These are phyloP conservation scores for Teratosphaeria zuluensis DNA, from an alignment of 2,329 filamentous ascomycete genomes.

Conservation along the genomic window DNA sequence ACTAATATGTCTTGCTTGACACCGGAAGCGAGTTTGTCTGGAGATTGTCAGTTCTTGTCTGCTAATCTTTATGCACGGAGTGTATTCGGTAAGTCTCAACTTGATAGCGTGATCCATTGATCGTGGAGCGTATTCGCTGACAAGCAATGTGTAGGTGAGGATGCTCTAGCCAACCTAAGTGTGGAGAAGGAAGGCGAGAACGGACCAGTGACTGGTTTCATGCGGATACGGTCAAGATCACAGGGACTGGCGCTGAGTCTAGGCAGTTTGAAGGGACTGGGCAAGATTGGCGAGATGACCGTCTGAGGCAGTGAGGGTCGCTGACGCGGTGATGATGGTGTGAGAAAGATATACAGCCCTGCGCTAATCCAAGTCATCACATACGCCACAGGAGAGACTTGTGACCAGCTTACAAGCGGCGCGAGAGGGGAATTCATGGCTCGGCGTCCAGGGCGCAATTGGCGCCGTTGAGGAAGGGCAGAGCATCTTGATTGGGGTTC, in stretches of 20 bases:
- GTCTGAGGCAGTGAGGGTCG: not conserved
- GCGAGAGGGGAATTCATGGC: not conserved
- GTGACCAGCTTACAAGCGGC: not conserved
- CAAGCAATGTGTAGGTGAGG: slow-evolving; percentile 61
- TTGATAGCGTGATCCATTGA: too few species aligned
- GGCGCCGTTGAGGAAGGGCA: not conserved
- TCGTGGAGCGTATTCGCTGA: not conserved
- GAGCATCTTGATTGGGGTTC: too few species aligned
- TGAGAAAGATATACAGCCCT: not conserved
- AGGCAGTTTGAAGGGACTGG: slow-evolving; percentile 87
- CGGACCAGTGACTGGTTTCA: slow-evolving; percentile 91
- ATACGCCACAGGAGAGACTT: not conserved
- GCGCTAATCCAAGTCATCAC: not conserved
- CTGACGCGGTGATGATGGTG: not conserved
- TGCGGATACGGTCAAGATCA: slow-evolving; percentile 92
- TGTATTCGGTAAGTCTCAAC: slow-evolving; percentile 94
- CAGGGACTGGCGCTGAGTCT: slow-evolving; percentile 90
- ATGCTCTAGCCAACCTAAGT: slow-evolving; percentile 91
- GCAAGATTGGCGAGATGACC: slow-evolving; percentile 48
- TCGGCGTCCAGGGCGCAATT: not conserved
- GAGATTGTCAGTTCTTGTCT: slow-evolving; percentile 95
- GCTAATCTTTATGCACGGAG: slow-evolving; percentile 94
- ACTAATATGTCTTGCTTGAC: slow-evolving; percentile 99
- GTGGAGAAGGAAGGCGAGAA: slow-evolving; percentile 96
- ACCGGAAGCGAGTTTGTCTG: slow-evolving; percentile 89